phyloP scores from a whole-genome alignment of 805 yeast species.

The Ascoidea asiatica region DNA sequence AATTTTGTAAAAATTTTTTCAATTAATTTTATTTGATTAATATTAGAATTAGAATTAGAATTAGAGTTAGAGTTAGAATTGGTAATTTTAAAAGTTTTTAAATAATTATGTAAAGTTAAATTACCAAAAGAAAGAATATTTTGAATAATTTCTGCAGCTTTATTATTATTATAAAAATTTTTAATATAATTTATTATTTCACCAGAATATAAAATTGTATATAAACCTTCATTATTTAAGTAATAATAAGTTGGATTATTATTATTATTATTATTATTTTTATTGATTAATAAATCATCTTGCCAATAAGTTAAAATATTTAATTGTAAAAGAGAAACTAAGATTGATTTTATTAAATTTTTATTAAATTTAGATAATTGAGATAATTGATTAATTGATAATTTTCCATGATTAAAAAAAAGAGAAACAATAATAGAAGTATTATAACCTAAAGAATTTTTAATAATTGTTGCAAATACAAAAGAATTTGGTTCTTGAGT shows the following conservation, averaged over 20 bases:
- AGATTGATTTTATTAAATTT: conserved; percentile 36
- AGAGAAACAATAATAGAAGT: conserved; percentile 6
- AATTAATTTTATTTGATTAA: not conserved
- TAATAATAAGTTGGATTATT: conserved; percentile 33
- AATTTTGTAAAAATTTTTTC: not conserved
- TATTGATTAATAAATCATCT: conserved; percentile 18
- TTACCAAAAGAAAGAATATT: conserved; percentile 62
- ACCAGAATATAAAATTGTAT: conserved; percentile 61
- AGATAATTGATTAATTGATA: conserved; percentile 4
- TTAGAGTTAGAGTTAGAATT: conserved; percentile 12
- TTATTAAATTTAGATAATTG: conserved; percentile 17
- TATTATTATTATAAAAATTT: conserved; percentile 24
- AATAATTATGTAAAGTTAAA: conserved; percentile 40
- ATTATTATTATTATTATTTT: conserved; percentile 2
- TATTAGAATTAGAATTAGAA: conserved; percentile 12
- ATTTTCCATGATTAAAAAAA: conserved; percentile 5
- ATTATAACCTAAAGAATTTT: conserved; percentile 5
- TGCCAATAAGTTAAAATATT: conserved; percentile 60
- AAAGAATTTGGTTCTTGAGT: conserved; percentile 7
- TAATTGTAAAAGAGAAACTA: conserved; percentile 70
- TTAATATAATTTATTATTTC: conserved; percentile 48
- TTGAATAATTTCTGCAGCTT: conserved; percentile 47
- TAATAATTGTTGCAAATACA: conserved; percentile 5
- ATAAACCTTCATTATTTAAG: conserved; percentile 50
- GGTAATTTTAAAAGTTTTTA: conserved; percentile 15